Evolutionary conservation across 2,329 filamentous ascomycete species (phyloP).

Genomic region (Botrytis sinoallii): DNA sequence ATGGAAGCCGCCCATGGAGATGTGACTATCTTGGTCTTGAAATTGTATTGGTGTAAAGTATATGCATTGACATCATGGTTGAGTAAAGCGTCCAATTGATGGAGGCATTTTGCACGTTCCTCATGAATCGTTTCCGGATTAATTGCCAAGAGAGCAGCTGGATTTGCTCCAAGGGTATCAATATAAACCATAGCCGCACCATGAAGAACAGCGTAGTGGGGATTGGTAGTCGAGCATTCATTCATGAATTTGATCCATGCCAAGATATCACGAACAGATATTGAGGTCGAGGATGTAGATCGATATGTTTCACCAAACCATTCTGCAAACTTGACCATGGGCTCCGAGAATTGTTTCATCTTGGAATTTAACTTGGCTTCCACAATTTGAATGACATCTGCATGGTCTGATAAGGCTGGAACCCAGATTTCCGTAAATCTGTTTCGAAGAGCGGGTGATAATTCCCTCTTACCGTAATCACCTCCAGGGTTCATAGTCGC

Average conservation of each 20-base stretch:
- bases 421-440: conserved; percentile 99
- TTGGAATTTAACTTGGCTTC: conserved; percentile 63
- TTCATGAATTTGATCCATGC: conserved; percentile 95
- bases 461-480: conserved; percentile 95
- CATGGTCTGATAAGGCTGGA: conserved; percentile 75
- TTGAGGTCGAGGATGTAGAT: conserved; percentile 67
- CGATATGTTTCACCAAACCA: conserved; percentile 89
- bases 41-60: conserved; percentile 66
- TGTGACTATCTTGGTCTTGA: conserved; percentile 46
- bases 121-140: conserved; percentile 65
- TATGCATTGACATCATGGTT: conserved; percentile 58
- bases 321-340: conserved; percentile 81
- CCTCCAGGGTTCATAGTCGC: conserved; percentile 99
- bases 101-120: conserved; percentile 71
- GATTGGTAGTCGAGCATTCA: conserved; percentile 43
- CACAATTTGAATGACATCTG: conserved; percentile 87
- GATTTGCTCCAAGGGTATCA: conserved; percentile 92
- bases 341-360: conserved; percentile 56
- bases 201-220: conserved; percentile 61
- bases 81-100: conserved; percentile 67
- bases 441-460: conserved; percentile 91
- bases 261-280: conserved; percentile 89
- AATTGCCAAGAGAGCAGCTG: conserved; percentile 77
- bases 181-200: conserved; percentile 95
- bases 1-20: conserved; percentile 74